Percentiles rank a stretch among this genome's conserved stretches.
phyloP scores from a whole-genome alignment of 1,139 yeast genomes.

The Sugiyamaella neomexicana region DNA sequence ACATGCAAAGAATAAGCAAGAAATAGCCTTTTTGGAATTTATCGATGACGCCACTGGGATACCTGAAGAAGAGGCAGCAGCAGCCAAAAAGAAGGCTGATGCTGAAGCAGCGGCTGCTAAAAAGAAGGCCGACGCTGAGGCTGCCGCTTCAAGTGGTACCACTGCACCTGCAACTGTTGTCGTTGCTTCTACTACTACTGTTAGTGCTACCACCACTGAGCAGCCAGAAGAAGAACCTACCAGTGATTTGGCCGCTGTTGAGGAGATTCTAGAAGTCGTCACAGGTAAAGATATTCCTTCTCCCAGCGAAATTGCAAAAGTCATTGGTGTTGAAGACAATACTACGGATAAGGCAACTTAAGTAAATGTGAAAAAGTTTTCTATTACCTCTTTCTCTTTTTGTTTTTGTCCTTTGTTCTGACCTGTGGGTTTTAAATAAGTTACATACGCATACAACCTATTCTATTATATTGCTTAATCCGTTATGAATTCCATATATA shows the following conservation, averaged over 20 bases:
- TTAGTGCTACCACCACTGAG: constrained; percentile 5
- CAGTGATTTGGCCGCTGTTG: constrained; percentile 10
- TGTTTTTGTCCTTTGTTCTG: too few relatives aligned
- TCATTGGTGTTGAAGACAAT: constrained; percentile 5
- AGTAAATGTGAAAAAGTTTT: too few relatives aligned
- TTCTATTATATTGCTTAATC: not conserved
- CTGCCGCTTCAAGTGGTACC: constrained; percentile 8
- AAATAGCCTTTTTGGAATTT: constrained; percentile 15
- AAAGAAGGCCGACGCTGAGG: constrained; percentile 1
- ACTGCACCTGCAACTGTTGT: constrained; percentile 1
- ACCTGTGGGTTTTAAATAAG: not conserved
- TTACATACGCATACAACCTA: not conserved
- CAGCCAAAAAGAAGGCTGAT: constrained; percentile 10
- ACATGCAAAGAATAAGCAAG: constrained; percentile 13
- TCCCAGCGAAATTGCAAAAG: constrained; percentile 8
- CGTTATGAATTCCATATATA: not conserved
- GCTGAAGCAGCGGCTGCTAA: constrained; percentile 13
- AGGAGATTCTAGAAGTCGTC: constrained; percentile 8
- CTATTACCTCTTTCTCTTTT: too few relatives aligned
- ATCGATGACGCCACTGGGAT: constrained; percentile 18
- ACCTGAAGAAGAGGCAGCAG: constrained; percentile 17
- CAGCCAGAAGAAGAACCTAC: constrained; percentile 2
- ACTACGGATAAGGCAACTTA: not conserved
- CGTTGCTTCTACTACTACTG: constrained; percentile 1
- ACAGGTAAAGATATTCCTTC: constrained; percentile 11